Evolutionary conservation across 2,329 filamentous ascomycete genomes (phyloP).

Genomic region (Sporothrix globosa): DNA sequence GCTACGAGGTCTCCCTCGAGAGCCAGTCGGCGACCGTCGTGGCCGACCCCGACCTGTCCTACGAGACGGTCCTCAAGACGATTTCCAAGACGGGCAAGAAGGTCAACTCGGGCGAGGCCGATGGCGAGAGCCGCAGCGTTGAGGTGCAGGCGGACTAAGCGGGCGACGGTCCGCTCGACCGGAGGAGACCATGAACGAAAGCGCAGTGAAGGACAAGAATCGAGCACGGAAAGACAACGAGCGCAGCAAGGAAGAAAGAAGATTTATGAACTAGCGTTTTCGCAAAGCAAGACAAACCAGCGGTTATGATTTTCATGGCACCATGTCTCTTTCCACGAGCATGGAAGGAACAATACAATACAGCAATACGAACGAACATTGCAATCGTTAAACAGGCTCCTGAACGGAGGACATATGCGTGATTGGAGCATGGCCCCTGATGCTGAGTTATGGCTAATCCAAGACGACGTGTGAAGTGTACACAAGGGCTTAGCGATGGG

Average conservation of each 20-base stretch:
- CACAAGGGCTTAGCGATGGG: too few relatives aligned
- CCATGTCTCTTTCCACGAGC: neutral
- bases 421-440: neutral
- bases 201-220: neutral
- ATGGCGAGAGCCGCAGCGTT: constrained; percentile 63
- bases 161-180: neutral
- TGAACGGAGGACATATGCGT: neutral
- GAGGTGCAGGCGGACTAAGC: constrained; percentile 47
- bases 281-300: neutral
- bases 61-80: constrained; percentile 79
- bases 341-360: constrained; percentile 1
- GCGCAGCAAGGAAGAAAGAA: constrained; percentile 5
- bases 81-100: constrained; percentile 97
- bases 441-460: too few relatives aligned
- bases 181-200: too few relatives aligned
- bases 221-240: neutral
- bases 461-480: too few relatives aligned
- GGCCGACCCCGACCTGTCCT: constrained; percentile 69
- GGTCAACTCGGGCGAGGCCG: constrained; percentile 74
- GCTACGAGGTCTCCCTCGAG: constrained; percentile 84
- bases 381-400: neutral
- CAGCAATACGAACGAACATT: constrained; percentile 5
- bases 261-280: constrained; percentile 14
- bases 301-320: neutral
- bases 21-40: constrained; percentile 79